phyloP scores from a whole-genome alignment of 495 filamentous ascomycete species.

The Clavariopsis aquatica region DNA sequence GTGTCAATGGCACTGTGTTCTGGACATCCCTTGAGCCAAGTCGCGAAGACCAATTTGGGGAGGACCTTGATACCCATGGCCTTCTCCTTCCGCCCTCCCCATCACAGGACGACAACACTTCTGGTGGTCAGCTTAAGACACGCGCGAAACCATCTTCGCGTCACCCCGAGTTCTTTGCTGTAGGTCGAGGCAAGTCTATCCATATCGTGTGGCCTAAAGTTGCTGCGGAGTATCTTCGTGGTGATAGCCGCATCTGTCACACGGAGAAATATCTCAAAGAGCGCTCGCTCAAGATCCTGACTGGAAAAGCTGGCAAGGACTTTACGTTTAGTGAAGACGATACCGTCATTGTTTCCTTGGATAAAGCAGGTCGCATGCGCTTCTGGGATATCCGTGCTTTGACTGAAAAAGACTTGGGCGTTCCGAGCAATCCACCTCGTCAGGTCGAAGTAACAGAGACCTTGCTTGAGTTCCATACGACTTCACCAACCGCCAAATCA shows the following conservation, averaged over 20 bases:
- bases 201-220: constrained; percentile 83
- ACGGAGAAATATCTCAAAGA: constrained; percentile 83
- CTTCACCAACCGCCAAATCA: constrained; percentile 77
- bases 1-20: constrained; percentile 89
- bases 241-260: constrained; percentile 68
- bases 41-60: constrained; percentile 37
- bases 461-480: constrained; percentile 74
- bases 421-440: constrained; percentile 45
- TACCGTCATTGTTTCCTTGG: constrained; percentile 86
- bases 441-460: constrained; percentile 72
- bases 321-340: constrained; percentile 98
- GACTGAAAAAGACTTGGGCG: constrained; percentile 56
- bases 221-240: constrained; percentile 67
- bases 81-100: constrained; percentile 79
- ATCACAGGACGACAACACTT: constrained; percentile 73
- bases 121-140: constrained; percentile 91
- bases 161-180: constrained; percentile 89
- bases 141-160: constrained; percentile 83
- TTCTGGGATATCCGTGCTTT: constrained; percentile 94
- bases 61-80: constrained; percentile 71
- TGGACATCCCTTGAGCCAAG: constrained; percentile 67
- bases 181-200: constrained; percentile 93
- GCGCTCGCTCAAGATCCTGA: constrained; percentile 85
- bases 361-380: constrained; percentile 90
- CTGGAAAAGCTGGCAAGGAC: constrained; percentile 97